Base-by-base conservation (phyloP, 768 basidiomycete genomes). In the Cytidiella melzeri region DNA sequence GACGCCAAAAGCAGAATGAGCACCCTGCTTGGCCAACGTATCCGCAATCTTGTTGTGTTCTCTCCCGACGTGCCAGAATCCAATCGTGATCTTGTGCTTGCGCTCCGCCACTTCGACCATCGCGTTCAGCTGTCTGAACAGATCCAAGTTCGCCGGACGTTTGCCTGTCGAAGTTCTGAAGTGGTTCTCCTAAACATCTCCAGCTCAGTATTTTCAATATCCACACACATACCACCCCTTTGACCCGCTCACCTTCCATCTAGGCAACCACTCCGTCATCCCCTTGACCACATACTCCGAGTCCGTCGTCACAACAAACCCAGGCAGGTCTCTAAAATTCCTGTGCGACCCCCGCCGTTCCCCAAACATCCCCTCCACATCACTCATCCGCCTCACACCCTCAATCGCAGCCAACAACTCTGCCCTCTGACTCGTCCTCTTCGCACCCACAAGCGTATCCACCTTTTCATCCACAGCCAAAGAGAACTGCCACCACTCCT, bases 281-380 rank as follows among this genome's bases (percentile, higher is more conserved):
- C 66, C 68, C 36, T 57, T 60, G 27, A 64, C 62, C 15, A 69
- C 66, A 38, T 68, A 69, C 47, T 68, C 67, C 1, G 67, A 68
- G 52, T 69, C 67, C 4, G 64, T 60, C 9, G 62, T 60, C 51
- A 69, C 51, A 39, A 65, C 54, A 48, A 50, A 54, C 30, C 30
- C 30, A 7, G 30, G 30, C 30, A 15, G 9, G 30, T 34, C 30
- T 15, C 15, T 34, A n/a, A n/a, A n/a, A n/a, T n/a, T n/a, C n/a
- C n/a, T n/a, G n/a, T n/a, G n/a, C n/a, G n/a, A n/a, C n/a, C n/a
- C n/a, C n/a, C n/a, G n/a, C n/a, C n/a, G n/a, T n/a, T n/a, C n/a
- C n/a, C n/a, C n/a, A n/a, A n/a, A n/a, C 10, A 10, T 42, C 26
- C 18, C 4, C 37, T 26, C 39, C n/a, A 15, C 11, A 19, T 4